Evolutionary conservation across 169 alveolate species (phyloP), one percentile per base, ranked within the genome.

Genomic region (Plasmodium coatneyi): DNA sequence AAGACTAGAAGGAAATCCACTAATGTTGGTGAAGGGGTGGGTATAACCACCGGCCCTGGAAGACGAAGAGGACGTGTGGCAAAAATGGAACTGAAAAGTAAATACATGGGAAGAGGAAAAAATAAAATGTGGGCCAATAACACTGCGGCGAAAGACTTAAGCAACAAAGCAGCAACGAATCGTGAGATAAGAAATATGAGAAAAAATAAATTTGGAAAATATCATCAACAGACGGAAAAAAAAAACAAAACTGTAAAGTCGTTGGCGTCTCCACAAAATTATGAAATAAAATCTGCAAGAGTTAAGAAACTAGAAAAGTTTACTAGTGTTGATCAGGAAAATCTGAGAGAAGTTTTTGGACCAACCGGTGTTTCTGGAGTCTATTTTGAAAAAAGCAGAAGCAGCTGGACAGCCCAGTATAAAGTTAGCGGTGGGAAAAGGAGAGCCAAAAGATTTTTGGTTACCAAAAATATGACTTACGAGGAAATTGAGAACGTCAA

Each of bases 391-490:
- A 87, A 87, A 66, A 87, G 93, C 41, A 78, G 93, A 87, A 87
- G 93, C 71, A 87, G 93, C 80, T 87, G 93, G 93, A 87, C 93
- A 5, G 93, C 93, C 10, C 93, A 87, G 80, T 87, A 87, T 52
- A 87, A 87, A 78, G 93, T 87, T 1, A 80, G 93, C 49, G 93
- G 93, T 9, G 93, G 93, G 41, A 87, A 87, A 36, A 87, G 93
- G 71, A 87, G 89, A 79, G 93, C 93, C 71, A 87, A 87, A 79
- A 87, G 93, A 79, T 87, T 87, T 79, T 10, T 87, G 43, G 93
- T 87, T 71, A 87, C 93, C 12, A 87, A 87, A 87, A 87, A 80
- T 66, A 87, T 87, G 93, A 78, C 83, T 12, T 79, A 79, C 46
- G 93, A 87, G 70, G 93, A 87, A 79, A 87, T 87, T 22, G 93